Percentiles rank a stretch among this genome's conserved stretches.
Evolutionary conservation across 108 stramenopile species (phyloP).

Genomic region (Cyclotella atomus): DNA sequence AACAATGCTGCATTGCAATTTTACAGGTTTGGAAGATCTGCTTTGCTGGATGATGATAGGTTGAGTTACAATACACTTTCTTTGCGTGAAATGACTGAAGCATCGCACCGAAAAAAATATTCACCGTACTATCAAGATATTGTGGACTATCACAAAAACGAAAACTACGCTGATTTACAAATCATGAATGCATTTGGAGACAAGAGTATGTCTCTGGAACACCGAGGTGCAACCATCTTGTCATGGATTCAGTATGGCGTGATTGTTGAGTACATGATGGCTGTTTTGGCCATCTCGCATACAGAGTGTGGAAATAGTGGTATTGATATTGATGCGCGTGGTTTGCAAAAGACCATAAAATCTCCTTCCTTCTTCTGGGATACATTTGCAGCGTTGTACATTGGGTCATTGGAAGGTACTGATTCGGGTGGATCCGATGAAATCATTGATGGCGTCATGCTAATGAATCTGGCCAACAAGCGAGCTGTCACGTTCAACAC

Average conservation of each 20-base stretch:
- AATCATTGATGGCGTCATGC: slow-evolving; percentile 71
- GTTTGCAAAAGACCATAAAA: slow-evolving; percentile 32
- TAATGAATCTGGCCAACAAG: slow-evolving; percentile 71
- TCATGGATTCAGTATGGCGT: slow-evolving; percentile 68
- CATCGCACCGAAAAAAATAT: slow-evolving; percentile 43
- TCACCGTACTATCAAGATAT: slow-evolving; percentile 64
- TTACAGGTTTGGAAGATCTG: slow-evolving; percentile 78
- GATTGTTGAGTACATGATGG: slow-evolving; percentile 70
- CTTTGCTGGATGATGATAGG: slow-evolving; percentile 58
- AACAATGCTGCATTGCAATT: slow-evolving; percentile 59
- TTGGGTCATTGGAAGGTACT: slow-evolving; percentile 83
- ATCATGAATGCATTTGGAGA: slow-evolving; percentile 62
- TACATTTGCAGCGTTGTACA: slow-evolving; percentile 77
- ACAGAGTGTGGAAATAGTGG: slow-evolving; percentile 48
- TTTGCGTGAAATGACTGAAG: slow-evolving; percentile 61
- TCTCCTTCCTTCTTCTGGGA: slow-evolving; percentile 63
- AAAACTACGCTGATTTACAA: slow-evolving; percentile 60
- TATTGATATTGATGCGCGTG: slow-evolving; percentile 7
- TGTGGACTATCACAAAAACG: slow-evolving; percentile 54
- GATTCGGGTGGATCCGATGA: slow-evolving; percentile 64
- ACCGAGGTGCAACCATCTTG: slow-evolving; percentile 55
- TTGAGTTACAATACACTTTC: slow-evolving; percentile 58
- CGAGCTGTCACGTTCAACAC: slow-evolving; percentile 82
- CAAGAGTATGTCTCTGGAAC: slow-evolving; percentile 49
- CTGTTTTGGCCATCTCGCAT: slow-evolving; percentile 56